Evolutionary conservation across 805 yeast genomes (phyloP).

Genomic region (Yamadazyma phyllophila): DNA sequence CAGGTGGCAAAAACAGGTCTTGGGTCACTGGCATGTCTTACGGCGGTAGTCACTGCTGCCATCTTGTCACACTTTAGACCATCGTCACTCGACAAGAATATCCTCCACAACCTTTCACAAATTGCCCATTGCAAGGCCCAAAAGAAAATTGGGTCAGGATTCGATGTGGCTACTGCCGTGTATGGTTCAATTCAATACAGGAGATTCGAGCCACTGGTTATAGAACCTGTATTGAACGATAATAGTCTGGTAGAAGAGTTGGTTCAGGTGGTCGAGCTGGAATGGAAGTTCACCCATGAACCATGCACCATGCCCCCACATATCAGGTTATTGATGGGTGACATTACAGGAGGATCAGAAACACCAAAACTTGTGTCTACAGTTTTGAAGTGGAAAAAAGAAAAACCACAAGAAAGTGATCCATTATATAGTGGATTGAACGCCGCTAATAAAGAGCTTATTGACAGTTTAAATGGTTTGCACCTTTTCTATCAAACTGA

Average conservation of each 20-base stretch:
- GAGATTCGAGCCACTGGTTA: conserved; percentile 63
- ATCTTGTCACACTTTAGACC: conserved; percentile 47
- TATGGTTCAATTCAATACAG: conserved; percentile 84
- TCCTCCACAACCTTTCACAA: conserved; percentile 81
- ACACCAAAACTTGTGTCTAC: conserved; percentile 85
- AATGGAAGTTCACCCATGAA: conserved; percentile 62
- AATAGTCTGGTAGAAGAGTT: conserved; percentile 19
- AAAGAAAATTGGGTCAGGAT: conserved; percentile 93
- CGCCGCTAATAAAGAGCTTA: conserved; percentile 55
- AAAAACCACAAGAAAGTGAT: conserved; percentile 48
- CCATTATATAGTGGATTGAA: conserved; percentile 56
- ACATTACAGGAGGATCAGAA: conserved; percentile 87
- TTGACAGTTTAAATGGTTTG: conserved; percentile 46
- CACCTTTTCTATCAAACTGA: conserved; percentile 26
- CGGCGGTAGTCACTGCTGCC: conserved; percentile 73
- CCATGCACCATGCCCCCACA: conserved; percentile 66
- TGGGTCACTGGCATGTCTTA: conserved; percentile 95
- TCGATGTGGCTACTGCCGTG: conserved; percentile 94
- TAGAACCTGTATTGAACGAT: conserved; percentile 30
- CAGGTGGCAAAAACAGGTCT: conserved; percentile 90
- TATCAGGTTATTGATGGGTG: conserved; percentile 83
- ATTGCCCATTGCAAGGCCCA: conserved; percentile 92
- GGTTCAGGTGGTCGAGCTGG: conserved; percentile 34
- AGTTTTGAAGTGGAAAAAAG: conserved; percentile 68
- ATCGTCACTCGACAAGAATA: conserved; percentile 15